Evolutionary conservation across 768 basidiomycete species (phyloP).

Genomic region (Amanita phalloides): DNA sequence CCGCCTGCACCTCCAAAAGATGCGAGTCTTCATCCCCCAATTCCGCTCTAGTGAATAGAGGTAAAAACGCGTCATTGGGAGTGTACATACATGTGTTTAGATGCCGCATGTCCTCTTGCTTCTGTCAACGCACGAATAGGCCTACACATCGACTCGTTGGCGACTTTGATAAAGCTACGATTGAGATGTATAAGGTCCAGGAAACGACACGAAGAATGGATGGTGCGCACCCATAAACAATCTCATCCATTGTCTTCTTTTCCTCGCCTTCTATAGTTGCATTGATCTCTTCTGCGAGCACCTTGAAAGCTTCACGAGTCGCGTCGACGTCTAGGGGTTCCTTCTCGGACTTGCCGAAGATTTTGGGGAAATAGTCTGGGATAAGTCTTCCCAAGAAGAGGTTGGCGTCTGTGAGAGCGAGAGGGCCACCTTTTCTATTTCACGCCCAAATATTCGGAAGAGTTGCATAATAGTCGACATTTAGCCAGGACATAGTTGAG

Average conservation of each 20-base stretch:
- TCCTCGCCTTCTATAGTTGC: slow-evolving; percentile 28
- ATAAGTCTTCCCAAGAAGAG: slow-evolving; percentile 81
- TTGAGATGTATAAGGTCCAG: too few relatives aligned
- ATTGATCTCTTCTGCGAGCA: slow-evolving; percentile 63
- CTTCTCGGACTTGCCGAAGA: slow-evolving; percentile 84
- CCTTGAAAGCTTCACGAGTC: slow-evolving; percentile 55
- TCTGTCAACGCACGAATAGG: slow-evolving; percentile 90
- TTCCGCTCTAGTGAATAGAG: slow-evolving; percentile 2
- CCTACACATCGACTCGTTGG: slow-evolving; percentile 93
- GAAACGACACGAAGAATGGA: background rate
- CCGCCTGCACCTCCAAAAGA: slow-evolving; percentile 89
- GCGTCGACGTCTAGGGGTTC: slow-evolving; percentile 76
- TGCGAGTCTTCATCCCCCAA: slow-evolving; percentile 42
- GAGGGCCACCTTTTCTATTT: slow-evolving; percentile 75
- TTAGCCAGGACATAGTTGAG: too few relatives aligned
- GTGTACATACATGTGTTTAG: slow-evolving; percentile 49
- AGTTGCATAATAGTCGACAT: background rate
- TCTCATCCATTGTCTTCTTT: slow-evolving; percentile 64
- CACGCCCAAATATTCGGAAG: background rate
- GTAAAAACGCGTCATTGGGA: background rate
- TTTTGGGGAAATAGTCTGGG: slow-evolving; percentile 89
- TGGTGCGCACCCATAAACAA: slow-evolving; percentile 68
- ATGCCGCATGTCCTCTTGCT: slow-evolving; percentile 75
- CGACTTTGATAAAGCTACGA: slow-evolving; percentile 86
- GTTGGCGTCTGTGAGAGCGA: slow-evolving; percentile 92